Conservation (phyloP, 768 basidiomycete genomes). For the Rhizopogon vinicolor region DNA sequence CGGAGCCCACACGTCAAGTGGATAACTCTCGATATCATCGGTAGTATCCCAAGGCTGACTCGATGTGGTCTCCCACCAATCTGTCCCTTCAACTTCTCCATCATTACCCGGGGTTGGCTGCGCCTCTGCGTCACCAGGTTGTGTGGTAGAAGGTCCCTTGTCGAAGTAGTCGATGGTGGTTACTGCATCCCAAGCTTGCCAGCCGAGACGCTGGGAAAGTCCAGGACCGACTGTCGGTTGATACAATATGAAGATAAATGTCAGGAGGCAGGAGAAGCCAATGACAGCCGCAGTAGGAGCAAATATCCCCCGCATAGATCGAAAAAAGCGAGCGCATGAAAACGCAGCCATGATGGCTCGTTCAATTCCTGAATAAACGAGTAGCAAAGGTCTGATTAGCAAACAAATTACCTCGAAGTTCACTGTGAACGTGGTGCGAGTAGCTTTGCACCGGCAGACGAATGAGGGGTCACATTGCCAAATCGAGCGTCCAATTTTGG, state of each 20-base stretch:
- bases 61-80: conserved; percentile 67
- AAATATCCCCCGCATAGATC: conserved; percentile 50
- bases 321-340: conserved; percentile 38
- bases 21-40: conserved; percentile 64
- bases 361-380: conserved; percentile 3
- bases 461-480: background rate
- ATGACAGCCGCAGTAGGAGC: conserved; percentile 57
- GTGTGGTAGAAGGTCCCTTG: background rate
- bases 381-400: background rate
- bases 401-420: background rate
- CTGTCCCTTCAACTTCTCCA: conserved; percentile 31
- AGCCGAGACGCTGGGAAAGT: conserved; percentile 66
- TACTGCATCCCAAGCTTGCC: conserved; percentile 85
- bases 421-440: background rate
- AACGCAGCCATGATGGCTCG: conserved; percentile 32
- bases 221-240: conserved; percentile 76
- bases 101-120: conserved; percentile 11
- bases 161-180: conserved; percentile 18
- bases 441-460: background rate
- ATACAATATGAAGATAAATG: conserved; percentile 76
- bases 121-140: background rate
- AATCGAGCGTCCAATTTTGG: background rate
- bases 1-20: conserved; percentile 78
- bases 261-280: conserved; percentile 67
- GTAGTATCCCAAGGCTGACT: conserved; percentile 23